Percentiles rank a stretch among this genome's conserved stretches.
These are phyloP conservation scores for Fusarium temperatum DNA, from an alignment of 2,329 filamentous ascomycete genomes.

Conservation along the genomic window DNA sequence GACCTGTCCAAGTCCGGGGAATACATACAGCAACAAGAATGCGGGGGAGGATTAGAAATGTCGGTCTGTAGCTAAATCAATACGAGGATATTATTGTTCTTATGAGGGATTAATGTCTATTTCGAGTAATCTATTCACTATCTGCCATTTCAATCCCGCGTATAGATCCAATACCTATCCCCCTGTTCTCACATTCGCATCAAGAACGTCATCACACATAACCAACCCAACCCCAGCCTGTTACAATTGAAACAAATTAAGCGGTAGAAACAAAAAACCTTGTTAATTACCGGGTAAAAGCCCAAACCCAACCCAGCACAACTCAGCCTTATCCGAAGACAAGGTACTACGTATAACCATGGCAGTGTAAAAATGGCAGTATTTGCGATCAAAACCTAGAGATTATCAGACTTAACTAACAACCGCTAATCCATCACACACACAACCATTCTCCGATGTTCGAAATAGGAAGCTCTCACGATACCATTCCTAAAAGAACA, in stretches of 20 bases:
- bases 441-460: background rate
- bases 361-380: background rate
- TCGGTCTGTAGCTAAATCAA: background rate
- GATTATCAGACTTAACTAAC: background rate
- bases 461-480: conserved; percentile 22
- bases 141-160: background rate
- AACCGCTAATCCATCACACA: background rate
- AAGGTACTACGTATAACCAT: background rate
- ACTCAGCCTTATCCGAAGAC: conserved; percentile 15
- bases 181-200: background rate
- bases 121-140: background rate
- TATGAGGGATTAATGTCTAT: background rate
- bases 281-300: background rate
- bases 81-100: background rate
- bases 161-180: background rate
- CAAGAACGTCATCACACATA: conserved; percentile 18
- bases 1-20: conserved; percentile 4
- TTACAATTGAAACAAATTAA: background rate
- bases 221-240: conserved; percentile 2
- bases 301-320: background rate
- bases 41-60: background rate
- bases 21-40: background rate
- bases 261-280: conserved; percentile 6
- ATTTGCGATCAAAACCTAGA: background rate
- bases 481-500: background rate